Evolutionary conservation across 768 basidiomycete genomes (phyloP).

Genomic region (Tulasnella calospora): DNA sequence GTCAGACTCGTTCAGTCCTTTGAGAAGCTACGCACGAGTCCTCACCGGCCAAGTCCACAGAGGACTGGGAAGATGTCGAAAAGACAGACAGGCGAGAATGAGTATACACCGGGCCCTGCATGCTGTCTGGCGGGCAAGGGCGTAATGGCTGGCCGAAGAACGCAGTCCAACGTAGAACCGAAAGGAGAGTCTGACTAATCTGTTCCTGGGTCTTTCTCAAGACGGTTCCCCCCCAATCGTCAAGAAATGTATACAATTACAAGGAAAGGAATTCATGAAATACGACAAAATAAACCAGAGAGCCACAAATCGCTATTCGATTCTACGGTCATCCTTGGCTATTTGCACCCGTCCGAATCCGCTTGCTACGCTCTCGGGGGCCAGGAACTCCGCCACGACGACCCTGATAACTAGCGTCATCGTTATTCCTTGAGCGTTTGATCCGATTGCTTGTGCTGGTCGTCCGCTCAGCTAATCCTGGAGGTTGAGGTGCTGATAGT

Average conservation of each 20-base stretch:
- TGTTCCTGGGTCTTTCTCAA: neutral
- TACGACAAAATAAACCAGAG: no score
- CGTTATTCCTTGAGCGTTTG: neutral
- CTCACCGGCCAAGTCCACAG: conserved; percentile 36
- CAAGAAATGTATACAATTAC: neutral
- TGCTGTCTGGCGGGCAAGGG: neutral
- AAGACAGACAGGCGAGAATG: conserved; percentile 32
- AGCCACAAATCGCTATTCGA: neutral
- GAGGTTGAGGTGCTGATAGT: neutral
- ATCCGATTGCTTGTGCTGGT: no score
- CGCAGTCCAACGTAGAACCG: neutral
- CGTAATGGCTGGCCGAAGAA: neutral
- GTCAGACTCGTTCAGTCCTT: neutral
- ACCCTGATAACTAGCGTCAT: neutral
- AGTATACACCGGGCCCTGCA: conserved; percentile 22
- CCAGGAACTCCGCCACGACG: neutral
- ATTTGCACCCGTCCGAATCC: neutral
- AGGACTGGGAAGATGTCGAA: conserved; percentile 32
- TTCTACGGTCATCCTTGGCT: neutral
- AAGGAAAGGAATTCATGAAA: no score
- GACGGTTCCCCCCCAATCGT: neutral
- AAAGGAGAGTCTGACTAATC: neutral
- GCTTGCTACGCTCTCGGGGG: neutral
- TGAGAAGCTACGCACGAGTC: neutral
- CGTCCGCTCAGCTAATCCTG: neutral